Evolutionary conservation across 1,139 yeast species (phyloP), one percentile per base, ranked within the genome.

Genomic region (Fermentozyma sake): DNA sequence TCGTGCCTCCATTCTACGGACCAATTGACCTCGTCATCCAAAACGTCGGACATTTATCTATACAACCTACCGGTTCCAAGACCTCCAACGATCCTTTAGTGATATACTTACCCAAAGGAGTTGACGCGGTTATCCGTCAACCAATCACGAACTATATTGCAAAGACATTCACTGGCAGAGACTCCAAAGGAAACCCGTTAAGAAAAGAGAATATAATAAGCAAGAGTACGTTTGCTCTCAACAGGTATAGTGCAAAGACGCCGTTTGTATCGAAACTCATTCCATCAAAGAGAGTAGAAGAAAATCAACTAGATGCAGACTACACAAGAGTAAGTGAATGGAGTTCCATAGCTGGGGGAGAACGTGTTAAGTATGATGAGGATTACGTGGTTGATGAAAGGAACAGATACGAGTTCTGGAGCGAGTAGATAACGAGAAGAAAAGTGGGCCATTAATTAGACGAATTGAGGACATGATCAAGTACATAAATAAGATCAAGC

Each of bases 1-100:
- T 71, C 3, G 58, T 80, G 4, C 87, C 89, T 0, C 83, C 84
- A n/a, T 79, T 79, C 39, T 58, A 56, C 28, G 93, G 89, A 0
- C 58, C 76, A 2, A 61, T 81, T 12, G 91, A 83, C 41, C 45
- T 85, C 15, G 84, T 84, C 0, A 44, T 86, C 9, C 74, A 78
- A 27, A 81, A 81, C 30, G 48, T 81, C 10, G 95, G 95, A 0
- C 76, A 72, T 38, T 41, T 85, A 2, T 76, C 78, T 29, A 49
- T 85, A 19, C 70, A 69, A 14, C 78, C 86, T 1, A 76, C 82
- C 0, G 91, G 94, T 2, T 36, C 49, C 2, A 58, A 57, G 30
- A 17, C 18, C 1, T 41, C 43, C 10, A 54, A 58, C 24, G 50
- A 51, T 6, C 55, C 65, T 1, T 34, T 64, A 18, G 52, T 51